These are phyloP conservation scores for Naematelia aurantialba DNA, from an alignment of 768 basidiomycete species.

Conservation along the genomic window DNA sequence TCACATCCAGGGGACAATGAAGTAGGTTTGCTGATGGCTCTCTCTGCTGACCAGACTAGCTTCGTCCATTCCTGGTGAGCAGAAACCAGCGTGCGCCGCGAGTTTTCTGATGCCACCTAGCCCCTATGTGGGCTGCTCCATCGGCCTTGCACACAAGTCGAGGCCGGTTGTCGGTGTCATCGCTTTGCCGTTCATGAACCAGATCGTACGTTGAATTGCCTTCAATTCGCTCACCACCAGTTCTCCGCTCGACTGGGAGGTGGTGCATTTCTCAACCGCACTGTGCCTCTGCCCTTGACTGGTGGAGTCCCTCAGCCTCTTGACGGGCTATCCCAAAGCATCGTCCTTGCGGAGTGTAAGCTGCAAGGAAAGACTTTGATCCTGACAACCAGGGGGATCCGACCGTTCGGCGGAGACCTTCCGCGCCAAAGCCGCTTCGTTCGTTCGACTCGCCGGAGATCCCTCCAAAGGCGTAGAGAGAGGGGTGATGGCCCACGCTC, in stretches of 20 bases:
- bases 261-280: conserved; percentile 69
- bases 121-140: conserved; percentile 80
- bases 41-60: conserved; percentile 20
- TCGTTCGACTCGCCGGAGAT: conserved; percentile 70
- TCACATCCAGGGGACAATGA: conserved; percentile 30
- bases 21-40: conserved; percentile 19
- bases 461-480: conserved; percentile 60
- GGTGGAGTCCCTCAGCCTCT: conserved; percentile 56
- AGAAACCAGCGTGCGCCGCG: conserved; percentile 54
- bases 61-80: conserved; percentile 41
- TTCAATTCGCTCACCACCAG: conserved; percentile 10
- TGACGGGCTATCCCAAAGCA: conserved; percentile 64
- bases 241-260: conserved; percentile 73
- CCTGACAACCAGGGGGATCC: conserved; percentile 50
- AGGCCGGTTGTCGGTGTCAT: conserved; percentile 82
- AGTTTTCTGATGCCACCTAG: conserved; percentile 53
- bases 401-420: conserved; percentile 62
- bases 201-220: conserved; percentile 57
- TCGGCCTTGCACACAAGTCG: conserved; percentile 77
- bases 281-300: conserved; percentile 62
- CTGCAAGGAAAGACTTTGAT: neutral
- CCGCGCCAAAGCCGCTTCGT: conserved; percentile 61
- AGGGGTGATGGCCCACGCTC: conserved; percentile 77
- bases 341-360: conserved; percentile 70
- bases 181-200: conserved; percentile 81